Evolutionary conservation across 306 rosid genomes (phyloP), one percentile per base, ranked within the genome.

Genomic region (Castanea crenata): DNA sequence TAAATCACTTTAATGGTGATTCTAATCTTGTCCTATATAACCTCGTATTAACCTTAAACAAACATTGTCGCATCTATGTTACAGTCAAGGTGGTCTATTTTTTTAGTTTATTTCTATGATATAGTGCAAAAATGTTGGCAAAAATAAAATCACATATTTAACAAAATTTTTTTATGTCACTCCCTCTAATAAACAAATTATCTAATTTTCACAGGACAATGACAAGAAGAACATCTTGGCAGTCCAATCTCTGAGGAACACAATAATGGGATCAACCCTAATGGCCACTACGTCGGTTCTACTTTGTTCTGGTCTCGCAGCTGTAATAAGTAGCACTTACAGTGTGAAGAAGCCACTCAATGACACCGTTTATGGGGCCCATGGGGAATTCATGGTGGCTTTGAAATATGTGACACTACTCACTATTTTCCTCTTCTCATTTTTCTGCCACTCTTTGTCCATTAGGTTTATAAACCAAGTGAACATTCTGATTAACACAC

Each of bases 251-350:
- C 88, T 93, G 0, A 81, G 99, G 71, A 93, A 96, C 88, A 85
- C 93, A 13, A 82, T 93, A 77, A 96, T 93, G 99, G 99, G 96
- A 27, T 87, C 92, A 20, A 96, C 98, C 76, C 82, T 93, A 76
- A 96, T 96, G 99, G 99, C 99, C 73, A 93, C 99, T 2, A 93
- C 97, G 1, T 87, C 98, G 0, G 85, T 96, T 69, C 96, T 96
- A 0, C 90, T 96, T 1, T 88, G 96, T 70, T 84, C 85, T 7
- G 99, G 99, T 1, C 87, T 96, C 3, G 97, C 99, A 5, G 98
- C 99, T 8, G 92, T 96, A 0, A 73, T 96, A 69, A 96, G 99
- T 89, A 96, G 97, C 94, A 93, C 93, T 5, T 96, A 96, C 87
- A 96, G 94, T 38, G 86, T 93, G 21, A 96, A 96, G 73, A 93